phyloP scores from a whole-genome alignment of 2,329 filamentous ascomycete genomes.

The Hirsutella thompsonii region DNA sequence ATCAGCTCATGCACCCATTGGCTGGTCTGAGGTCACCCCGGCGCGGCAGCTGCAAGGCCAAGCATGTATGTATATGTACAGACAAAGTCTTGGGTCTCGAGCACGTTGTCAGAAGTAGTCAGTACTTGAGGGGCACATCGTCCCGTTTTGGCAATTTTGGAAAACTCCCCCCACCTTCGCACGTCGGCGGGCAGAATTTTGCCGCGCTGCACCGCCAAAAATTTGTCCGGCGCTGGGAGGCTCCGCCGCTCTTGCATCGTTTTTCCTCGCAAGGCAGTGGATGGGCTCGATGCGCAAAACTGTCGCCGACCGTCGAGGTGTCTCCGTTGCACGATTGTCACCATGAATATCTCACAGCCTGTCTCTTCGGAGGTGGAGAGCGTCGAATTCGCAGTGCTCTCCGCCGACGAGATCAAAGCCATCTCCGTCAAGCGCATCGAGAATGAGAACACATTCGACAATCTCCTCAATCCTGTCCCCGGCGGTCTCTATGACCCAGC shows the following conservation, averaged over 20 bases:
- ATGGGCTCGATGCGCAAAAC: neutral
- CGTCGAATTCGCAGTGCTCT: constrained; percentile 82
- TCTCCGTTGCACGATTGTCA: neutral
- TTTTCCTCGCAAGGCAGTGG: too few species aligned
- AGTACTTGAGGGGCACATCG: too few species aligned
- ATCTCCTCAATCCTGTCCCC: constrained; percentile 74
- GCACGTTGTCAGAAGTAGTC: too few species aligned
- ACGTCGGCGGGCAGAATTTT: constrained; percentile 19
- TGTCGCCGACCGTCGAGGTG: neutral
- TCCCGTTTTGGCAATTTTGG: too few species aligned
- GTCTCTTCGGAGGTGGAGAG: constrained; percentile 71
- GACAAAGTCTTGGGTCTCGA: too few species aligned
- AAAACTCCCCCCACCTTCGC: too few species aligned
- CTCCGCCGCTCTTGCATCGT: neutral
- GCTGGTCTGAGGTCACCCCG: too few species aligned
- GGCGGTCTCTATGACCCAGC: constrained; percentile 89
- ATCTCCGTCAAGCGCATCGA: constrained; percentile 92
- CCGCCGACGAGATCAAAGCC: constrained; percentile 67
- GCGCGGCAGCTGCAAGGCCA: too few species aligned
- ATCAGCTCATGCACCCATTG: too few species aligned
- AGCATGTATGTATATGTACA: too few species aligned
- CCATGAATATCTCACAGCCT: constrained; percentile 66
- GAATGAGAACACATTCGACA: constrained; percentile 90
- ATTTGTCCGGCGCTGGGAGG: constrained; percentile 10
- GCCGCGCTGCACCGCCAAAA: constrained; percentile 33